phyloP scores from a whole-genome alignment of 768 basidiomycete genomes.

The Auricularia sp. region DNA sequence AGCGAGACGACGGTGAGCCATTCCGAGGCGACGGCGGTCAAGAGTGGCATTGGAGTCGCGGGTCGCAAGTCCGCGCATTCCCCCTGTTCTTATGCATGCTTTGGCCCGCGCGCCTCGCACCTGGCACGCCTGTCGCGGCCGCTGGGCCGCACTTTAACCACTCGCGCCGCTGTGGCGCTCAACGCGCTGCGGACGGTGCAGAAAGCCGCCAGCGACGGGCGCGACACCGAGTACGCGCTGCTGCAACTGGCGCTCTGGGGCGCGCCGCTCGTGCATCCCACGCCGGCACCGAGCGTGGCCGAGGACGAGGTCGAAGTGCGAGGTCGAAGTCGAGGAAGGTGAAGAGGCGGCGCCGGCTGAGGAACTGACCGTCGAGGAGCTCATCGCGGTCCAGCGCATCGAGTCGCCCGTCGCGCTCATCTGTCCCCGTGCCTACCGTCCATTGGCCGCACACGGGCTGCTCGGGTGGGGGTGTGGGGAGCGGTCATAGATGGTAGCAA shows the following conservation, averaged over 20 bases:
- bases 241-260: background rate
- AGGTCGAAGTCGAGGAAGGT: background rate
- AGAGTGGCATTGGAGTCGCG: background rate
- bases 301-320: background rate
- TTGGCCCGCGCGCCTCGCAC: background rate
- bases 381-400: background rate
- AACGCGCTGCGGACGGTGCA: background rate
- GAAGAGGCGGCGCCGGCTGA: background rate
- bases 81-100: background rate
- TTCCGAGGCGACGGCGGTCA: slow-evolving; percentile 14
- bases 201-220: background rate
- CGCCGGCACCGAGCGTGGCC: background rate
- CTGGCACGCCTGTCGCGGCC: background rate
- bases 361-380: background rate
- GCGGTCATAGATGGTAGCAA: too few relatives aligned
- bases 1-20: slow-evolving; percentile 63
- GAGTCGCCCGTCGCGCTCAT: too few relatives aligned
- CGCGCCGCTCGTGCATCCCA: background rate
- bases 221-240: background rate
- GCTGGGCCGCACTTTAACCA: background rate
- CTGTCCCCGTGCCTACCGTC: background rate
- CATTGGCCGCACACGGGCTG: background rate
- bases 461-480: background rate
- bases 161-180: background rate
- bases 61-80: background rate